Conservation (phyloP, 345 rosid species). For the Acer campestre region DNA sequence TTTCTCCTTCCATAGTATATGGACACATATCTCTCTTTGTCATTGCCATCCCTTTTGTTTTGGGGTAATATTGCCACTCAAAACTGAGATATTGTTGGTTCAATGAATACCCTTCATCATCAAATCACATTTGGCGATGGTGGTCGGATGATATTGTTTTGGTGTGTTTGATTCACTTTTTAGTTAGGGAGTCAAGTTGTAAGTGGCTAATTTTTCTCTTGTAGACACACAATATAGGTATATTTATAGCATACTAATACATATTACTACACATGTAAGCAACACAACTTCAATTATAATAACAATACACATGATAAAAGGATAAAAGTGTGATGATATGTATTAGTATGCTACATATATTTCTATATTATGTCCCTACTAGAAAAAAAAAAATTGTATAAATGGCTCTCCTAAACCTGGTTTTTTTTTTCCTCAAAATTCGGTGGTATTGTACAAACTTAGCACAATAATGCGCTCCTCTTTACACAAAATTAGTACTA, state of each 20-base stretch:
- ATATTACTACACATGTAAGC: no score
- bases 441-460: neutral
- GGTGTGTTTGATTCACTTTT: slow-evolving; percentile 9
- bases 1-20: slow-evolving; percentile 35
- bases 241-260: no score
- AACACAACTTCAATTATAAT: no score
- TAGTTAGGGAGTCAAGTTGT: neutral
- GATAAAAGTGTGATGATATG: no score
- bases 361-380: no score
- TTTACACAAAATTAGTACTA: slow-evolving; percentile 11
- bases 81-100: no score
- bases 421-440: neutral
- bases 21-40: slow-evolving; percentile 31
- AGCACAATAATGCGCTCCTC: neutral
- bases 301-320: no score
- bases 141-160: slow-evolving; percentile 1
- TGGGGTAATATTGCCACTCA: neutral
- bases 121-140: no score
- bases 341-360: no score
- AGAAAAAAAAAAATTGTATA: no score
- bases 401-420: neutral
- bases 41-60: slow-evolving; percentile 1
- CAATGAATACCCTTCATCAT: no score
- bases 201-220: neutral
- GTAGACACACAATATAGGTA: no score